Evolutionary conservation across 805 yeast species (phyloP), one percentile per base, ranked within the genome.

Genomic region (Blastobotrys peoriensis): DNA sequence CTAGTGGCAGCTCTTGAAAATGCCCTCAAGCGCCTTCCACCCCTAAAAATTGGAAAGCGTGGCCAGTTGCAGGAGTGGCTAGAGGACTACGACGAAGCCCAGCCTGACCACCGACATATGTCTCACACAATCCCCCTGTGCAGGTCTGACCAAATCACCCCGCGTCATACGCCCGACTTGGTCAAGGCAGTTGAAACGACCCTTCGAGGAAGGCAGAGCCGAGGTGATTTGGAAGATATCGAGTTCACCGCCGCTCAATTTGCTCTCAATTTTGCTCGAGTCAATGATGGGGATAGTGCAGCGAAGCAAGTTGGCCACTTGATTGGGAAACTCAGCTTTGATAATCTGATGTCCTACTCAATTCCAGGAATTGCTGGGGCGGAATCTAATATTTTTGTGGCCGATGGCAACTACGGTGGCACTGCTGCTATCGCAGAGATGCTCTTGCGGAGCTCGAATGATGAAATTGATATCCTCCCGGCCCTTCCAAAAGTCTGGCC

Each of bases 51-150:
- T 4, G 46, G 46, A n/a, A 38, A 28, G 21, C 28, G 20, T 6
- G 49, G 49, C 6, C 49, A 46, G 25, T 21, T 46, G 19, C 33
- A 35, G 38, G 49, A 46, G 27, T 46, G 49, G 49, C 27, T 37
- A 3, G 40, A 42, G 15, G 49, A 46, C 9, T 46, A 27, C 22
- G 46, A 46, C 3, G 49, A 46, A 30, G 38, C 38, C 9, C 43
- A 46, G 27, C 46, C 47, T 10, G 43, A 33, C 13, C 50, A 46
- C 34, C 40, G 50, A n/a, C 47, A 46, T 36, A 4, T 39, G 9
- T 46, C 50, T 18, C 50, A 43, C 23, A 19, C 39, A 9, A 37
- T 36, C 30, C 43, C 37, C 4, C 41, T 46, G 23, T 43, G 38
- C 18, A 25, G 35, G 22, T 22, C 44, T 33, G 39, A 38, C 27